phyloP scores from a whole-genome alignment of 148 eudicot genomes.

The Vaccinium macrocarpon region DNA sequence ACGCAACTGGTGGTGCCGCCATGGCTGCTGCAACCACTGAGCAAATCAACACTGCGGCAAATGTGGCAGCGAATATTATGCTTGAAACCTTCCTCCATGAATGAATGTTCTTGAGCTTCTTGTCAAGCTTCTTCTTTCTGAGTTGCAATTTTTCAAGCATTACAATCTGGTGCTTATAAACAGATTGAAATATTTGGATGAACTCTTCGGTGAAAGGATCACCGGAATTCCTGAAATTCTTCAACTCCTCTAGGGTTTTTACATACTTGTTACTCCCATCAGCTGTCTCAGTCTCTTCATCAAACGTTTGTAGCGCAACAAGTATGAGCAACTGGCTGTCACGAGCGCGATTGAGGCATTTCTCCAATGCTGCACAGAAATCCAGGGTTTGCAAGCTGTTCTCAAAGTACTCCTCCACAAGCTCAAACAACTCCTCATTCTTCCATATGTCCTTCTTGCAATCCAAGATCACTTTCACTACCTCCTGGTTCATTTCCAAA shows the following conservation, averaged over 20 bases:
- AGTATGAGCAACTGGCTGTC: constrained; percentile 76
- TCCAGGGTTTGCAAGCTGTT: constrained; percentile 85
- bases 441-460: constrained; percentile 98
- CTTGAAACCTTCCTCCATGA: constrained; percentile 93
- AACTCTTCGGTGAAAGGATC: constrained; percentile 93
- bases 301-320: constrained; percentile 81
- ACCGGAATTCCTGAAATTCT: constrained; percentile 65
- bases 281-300: constrained; percentile 66
- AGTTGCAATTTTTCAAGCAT: constrained; percentile 83
- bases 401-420: constrained; percentile 96
- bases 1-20: constrained; percentile 85
- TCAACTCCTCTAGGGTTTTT: constrained; percentile 52
- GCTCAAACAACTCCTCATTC: constrained; percentile 84
- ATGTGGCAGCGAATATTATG: constrained; percentile 79
- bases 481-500: constrained; percentile 93
- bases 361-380: constrained; percentile 88
- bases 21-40: constrained; percentile 96
- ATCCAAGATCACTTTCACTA: constrained; percentile 85
- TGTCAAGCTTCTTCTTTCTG: constrained; percentile 80
- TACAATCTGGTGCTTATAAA: constrained; percentile 62
- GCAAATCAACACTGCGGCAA: constrained; percentile 88
- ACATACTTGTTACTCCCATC: background rate
- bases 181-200: constrained; percentile 70
- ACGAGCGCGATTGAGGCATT: constrained; percentile 72
- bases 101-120: constrained; percentile 66